Conservation (phyloP, 768 basidiomycete species). For the Wakefieldia striispora region DNA sequence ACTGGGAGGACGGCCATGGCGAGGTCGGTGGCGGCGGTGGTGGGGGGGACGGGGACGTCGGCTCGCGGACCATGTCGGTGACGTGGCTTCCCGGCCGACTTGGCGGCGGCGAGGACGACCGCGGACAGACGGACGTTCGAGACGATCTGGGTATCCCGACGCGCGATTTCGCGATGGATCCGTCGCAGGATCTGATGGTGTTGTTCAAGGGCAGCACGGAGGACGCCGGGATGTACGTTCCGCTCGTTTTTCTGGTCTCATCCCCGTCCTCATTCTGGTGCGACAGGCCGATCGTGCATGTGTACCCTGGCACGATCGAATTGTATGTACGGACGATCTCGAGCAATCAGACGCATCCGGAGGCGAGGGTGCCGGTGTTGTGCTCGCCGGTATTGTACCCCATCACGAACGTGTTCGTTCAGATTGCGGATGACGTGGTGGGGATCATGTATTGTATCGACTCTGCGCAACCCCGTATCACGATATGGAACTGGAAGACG, state of each 20-base stretch:
- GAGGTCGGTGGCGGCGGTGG: background rate
- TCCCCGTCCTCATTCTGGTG: background rate
- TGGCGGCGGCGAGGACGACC: background rate
- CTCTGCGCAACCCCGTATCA: conserved; percentile 22
- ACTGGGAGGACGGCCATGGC: no score
- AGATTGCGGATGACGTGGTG: conserved; percentile 54
- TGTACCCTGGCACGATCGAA: conserved; percentile 19
- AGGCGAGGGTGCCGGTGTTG: conserved; percentile 34
- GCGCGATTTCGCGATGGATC: conserved; percentile 65
- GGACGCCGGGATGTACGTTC: conserved; percentile 13
- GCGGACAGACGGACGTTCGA: conserved; percentile 16
- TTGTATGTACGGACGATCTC: conserved; percentile 48
- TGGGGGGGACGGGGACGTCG: background rate
- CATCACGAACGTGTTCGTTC: conserved; percentile 39
- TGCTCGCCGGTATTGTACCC: conserved; percentile 21
- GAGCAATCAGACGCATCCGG: conserved; percentile 40
- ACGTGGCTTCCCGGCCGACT: conserved; percentile 20
- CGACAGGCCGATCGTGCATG: conserved; percentile 8
- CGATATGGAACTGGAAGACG: conserved; percentile 53
- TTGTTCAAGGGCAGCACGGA: conserved; percentile 32
- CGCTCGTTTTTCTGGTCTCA: no score
- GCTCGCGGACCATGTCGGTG: conserved; percentile 25
- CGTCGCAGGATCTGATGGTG: conserved; percentile 58
- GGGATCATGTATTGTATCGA: conserved; percentile 43
- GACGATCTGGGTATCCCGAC: conserved; percentile 40